Base-by-base conservation (phyloP, 768 basidiomycete genomes). In the Podaxis rugospora region DNA sequence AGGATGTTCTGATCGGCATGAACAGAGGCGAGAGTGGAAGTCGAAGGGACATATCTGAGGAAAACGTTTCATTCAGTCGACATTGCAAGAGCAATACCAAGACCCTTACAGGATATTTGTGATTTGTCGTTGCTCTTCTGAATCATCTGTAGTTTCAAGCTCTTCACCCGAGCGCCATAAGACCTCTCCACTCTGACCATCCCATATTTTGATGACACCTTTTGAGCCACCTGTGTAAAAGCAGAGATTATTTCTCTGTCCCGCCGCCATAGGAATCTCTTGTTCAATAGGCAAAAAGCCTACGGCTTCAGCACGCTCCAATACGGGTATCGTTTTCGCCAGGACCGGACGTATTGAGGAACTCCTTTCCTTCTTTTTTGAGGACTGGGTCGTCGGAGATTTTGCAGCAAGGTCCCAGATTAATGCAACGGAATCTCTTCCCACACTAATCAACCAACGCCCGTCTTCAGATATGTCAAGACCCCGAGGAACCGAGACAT, bases 1-100 rank as follows among this genome's bases (percentile, higher is more conserved):
- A 95, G 80, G 66, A 99, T 95, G 66, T 98, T 99, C 74, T 98
- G 97, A 72, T 99, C 96, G 23, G 92, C 94, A 70, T 96, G 95
- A 14, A 95, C 78, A 14, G 94, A 92, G 21, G 94, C 79, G 13
- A 98, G 72, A 1, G 83, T 82, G 7, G 87, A 85, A 7, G 75
- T 78, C 1, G 80, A 72, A 0, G 86, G 83, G 51, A 90, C 74
- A 72, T 93, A 92, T 50, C 95, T 96, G 57, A 11, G 23, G 57
- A 54, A 53, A 50, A 35, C 67, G 57, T 69, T 70, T 64, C 39
- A 63, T 53, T 44, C 14, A 44, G 42, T 16, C 42, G 61, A 23
- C 18, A 56, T 52, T 63, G 27, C 57, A 42, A 62, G 5, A 53
- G 25, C 52, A 53, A 51, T 25, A 47, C 28, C 32, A 54, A 23